These are phyloP conservation scores for Trametes cinnabarina DNA, from an alignment of 768 basidiomycete species.

Conservation along the genomic window DNA sequence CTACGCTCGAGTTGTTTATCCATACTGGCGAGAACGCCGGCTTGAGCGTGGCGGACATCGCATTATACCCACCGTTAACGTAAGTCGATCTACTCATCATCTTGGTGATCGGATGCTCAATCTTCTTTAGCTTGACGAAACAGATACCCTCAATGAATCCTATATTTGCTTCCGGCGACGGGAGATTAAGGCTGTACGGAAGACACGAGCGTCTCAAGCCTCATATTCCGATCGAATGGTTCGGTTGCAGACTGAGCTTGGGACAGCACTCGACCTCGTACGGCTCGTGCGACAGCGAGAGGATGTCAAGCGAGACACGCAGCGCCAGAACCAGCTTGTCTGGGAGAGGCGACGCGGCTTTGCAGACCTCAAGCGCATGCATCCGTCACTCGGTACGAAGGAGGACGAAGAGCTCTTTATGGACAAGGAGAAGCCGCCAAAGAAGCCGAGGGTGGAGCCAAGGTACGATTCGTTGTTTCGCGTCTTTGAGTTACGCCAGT, in stretches of 20 bases:
- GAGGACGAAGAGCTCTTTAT: slow-evolving; percentile 70
- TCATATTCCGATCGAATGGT: slow-evolving; percentile 86
- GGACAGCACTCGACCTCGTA: slow-evolving; percentile 71
- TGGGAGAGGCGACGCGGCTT: slow-evolving; percentile 80
- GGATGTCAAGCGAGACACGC: slow-evolving; percentile 65
- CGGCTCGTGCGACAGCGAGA: slow-evolving; percentile 70
- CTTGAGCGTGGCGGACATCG: slow-evolving; percentile 75
- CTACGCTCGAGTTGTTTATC: slow-evolving; percentile 72
- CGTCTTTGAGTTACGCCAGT: too few relatives aligned
- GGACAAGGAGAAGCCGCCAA: slow-evolving; percentile 67
- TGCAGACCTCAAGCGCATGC: slow-evolving; percentile 77
- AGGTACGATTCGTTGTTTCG: too few relatives aligned
- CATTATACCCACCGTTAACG: slow-evolving; percentile 87
- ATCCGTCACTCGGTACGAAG: slow-evolving; percentile 56
- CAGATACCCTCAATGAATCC: slow-evolving; percentile 85
- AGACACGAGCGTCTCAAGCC: slow-evolving; percentile 89
- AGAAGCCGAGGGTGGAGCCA: slow-evolving; percentile 48
- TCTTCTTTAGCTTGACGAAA: slow-evolving; percentile 71
- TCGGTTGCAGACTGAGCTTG: slow-evolving; percentile 75
- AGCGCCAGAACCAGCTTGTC: slow-evolving; percentile 55
- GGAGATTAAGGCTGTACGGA: slow-evolving; percentile 90
- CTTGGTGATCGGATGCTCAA: not conserved
- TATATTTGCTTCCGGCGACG: slow-evolving; percentile 97
- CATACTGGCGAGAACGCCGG: slow-evolving; percentile 88
- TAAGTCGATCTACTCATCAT: slow-evolving; percentile 37